Evolutionary conservation across 2,329 filamentous ascomycete species (phyloP), one percentile per base, ranked within the genome.

Genomic region (Ophiobolus disseminans): DNA sequence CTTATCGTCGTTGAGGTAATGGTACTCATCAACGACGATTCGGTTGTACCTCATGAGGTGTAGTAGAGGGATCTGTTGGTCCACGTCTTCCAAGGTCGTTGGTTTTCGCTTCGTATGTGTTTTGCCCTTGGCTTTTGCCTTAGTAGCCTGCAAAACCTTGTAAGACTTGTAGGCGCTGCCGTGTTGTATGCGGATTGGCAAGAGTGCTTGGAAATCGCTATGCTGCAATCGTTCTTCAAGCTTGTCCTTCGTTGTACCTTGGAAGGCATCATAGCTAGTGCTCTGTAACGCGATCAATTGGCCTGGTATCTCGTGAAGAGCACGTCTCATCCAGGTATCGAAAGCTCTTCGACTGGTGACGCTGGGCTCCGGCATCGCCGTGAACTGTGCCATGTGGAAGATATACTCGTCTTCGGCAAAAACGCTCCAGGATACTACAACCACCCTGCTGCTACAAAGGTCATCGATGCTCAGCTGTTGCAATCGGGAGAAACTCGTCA

Each of bases 11-110:
- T 75, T 73, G 4, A 81, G 70, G 53, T 87, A 85, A 1, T 85
- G 82, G 55, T 83, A 87, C 55, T 89, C 86, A 51, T 89, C 86
- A 1, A 87, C 74, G 2, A 88, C 78, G 0, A 88, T 49, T 5
- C 86, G 76, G 45, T 81, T 81, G 63, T 83, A 88, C 2, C 73
- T 66, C 61, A 87, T 88, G 58, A 84, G 77, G 50, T 88, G 84
- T 1, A 88, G 60, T 0, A 83, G 37, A 34, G 65, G 65, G 1
- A 58, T 37, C 13, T 46, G 14, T 4, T 45, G 19, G 6, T 5
- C 25, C n/a, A 14, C 23, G 5, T 17, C 9, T 5, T 8, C 19
- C 5, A 20, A 19, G 14, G 17, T 23, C 23, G 35, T 6, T 9
- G 8, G 14, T 14, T 32, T 11, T 14, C 30, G 19, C n/a, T 36